Evolutionary conservation across 495 filamentous ascomycete genomes (phyloP), one percentile per base, ranked within the genome.

Genomic region (Hypoxylon lenormandii): DNA sequence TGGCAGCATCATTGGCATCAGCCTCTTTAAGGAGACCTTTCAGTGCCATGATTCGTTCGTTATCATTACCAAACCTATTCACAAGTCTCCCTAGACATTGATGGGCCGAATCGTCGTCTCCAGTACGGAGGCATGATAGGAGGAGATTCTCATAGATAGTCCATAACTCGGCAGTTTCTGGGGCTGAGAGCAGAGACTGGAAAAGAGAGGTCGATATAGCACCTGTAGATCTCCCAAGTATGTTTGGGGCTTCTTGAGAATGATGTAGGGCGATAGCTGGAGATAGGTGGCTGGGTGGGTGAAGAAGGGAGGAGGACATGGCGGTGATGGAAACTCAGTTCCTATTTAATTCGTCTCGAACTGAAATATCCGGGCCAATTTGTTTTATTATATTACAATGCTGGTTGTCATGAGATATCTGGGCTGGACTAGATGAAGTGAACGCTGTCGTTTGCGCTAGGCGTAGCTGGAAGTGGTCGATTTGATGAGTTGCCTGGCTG

Each of bases 1-100:
- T 87, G 16, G 80, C 74, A 26, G 84, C 71, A 72, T 89, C 84
- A 52, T 84, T 80, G 8, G 94, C 93, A 40, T 85, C 86, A 8
- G 95, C 94, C 77, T 98, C 95, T 66, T 93, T 87, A 72, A 94
- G 90, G 47, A 98, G 74, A 16, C 96, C 96, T 37, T 82, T 82
- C 50, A 98, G 77, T 1, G 89, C 93, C 85, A 92, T 88, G 18
- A 98, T 82, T 51, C 91, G 88, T 74, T 96, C 92, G 72, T 97
- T 95, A 28, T 87, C 82, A 11, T 82, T 78, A 37, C 94, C 93
- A 75, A 98, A 98, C 18, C 95, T 92, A 26, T 81, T 80, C 6
- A 86, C 88, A 45, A 98, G 83, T 30, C 84, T 85, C 74, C 89
- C 85, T 7, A 98, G 87, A 72, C 90, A 93, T 60, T 82, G 67